phyloP scores from a whole-genome alignment of 805 yeast species.

The Zygotorulaspora chibaensis region DNA sequence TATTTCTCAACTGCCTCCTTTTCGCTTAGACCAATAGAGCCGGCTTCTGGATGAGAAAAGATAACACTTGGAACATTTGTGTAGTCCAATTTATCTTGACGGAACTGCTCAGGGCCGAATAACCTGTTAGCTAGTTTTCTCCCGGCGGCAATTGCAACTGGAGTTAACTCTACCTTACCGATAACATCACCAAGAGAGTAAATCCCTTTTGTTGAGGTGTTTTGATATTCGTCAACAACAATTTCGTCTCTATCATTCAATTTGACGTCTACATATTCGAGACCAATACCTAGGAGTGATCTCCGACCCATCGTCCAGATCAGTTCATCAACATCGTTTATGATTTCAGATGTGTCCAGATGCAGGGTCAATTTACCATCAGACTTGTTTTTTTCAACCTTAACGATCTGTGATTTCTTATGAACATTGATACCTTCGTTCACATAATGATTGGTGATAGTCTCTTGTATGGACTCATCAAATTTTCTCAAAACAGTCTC shows the following conservation, averaged over 20 bases:
- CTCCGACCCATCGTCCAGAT: constrained; percentile 95
- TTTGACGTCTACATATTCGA: constrained; percentile 71
- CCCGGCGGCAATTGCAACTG: constrained; percentile 98
- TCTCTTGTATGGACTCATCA: constrained; percentile 73
- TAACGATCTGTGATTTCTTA: constrained; percentile 52
- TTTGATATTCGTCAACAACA: constrained; percentile 82
- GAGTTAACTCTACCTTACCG: constrained; percentile 91
- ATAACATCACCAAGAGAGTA: constrained; percentile 92
- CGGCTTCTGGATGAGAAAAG: constrained; percentile 98
- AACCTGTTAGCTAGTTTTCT: constrained; percentile 87
- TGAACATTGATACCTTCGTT: constrained; percentile 79
- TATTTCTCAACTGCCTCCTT: constrained; percentile 69
- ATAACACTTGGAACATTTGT: constrained; percentile 87
- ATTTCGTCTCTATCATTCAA: constrained; percentile 58
- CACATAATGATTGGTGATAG: constrained; percentile 75
- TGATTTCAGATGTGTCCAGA: constrained; percentile 37
- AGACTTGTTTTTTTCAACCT: constrained; percentile 44
- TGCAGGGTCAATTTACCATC: constrained; percentile 49
- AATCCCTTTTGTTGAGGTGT: constrained; percentile 64
- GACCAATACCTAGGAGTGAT: constrained; percentile 67
- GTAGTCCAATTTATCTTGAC: constrained; percentile 78
- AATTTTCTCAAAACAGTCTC: constrained; percentile 85
- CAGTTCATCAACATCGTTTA: constrained; percentile 76
- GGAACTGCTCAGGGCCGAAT: constrained; percentile 73
- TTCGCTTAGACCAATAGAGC: constrained; percentile 85